Evolutionary conservation across 2,329 filamentous ascomycete genomes (phyloP), one percentile per base, ranked within the genome.

Genomic region (Paracamarosporium sp.): DNA sequence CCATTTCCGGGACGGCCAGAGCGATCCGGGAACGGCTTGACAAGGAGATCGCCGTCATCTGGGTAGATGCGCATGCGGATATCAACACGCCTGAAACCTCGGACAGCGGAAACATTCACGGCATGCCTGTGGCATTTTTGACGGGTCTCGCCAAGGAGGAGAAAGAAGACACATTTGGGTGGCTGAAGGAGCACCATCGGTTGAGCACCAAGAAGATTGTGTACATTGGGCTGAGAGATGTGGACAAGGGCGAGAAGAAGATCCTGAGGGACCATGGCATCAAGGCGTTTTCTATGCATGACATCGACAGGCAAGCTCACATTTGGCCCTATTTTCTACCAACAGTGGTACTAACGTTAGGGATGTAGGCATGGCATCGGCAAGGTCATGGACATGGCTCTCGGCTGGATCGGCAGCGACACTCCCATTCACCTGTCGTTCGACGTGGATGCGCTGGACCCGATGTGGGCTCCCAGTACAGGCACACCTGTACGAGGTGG

Each of bases 201-300:
- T 77, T 90, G 60, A 94, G 85, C 77, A 78, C 89, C 55, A 89
- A 86, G 77, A 98, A 98, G 83, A 82, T 99, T 58, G 95, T 99
- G 31, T 99, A 99, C 80, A 99, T 99, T 75, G 95, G 93, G 30
- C 83, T 99, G 70, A 85, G 95, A 40, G 95, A 98, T 74, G 93
- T 98, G 28, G 95, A 99, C 75, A 79, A 86, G n/a, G 91, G 88
- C 40, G 95, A 99, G 88, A 98, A 97, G 89, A 86, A 88, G 80
- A 91, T 97, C 60, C 81, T 99, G 63, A 85, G 89, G 56, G 92
- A 98, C 65, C 83, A 98, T 72, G 89, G 90, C 40, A 95, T 99
- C 82, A 94, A 92, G 83, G 94, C 94, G 4, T 99, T 98, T 73
- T 94, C 90, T 80, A 99, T 99, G 95, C 95, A 97, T 75, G 95